Conservation (phyloP, 495 filamentous ascomycete species). For the Wilcoxina mikolae region DNA sequence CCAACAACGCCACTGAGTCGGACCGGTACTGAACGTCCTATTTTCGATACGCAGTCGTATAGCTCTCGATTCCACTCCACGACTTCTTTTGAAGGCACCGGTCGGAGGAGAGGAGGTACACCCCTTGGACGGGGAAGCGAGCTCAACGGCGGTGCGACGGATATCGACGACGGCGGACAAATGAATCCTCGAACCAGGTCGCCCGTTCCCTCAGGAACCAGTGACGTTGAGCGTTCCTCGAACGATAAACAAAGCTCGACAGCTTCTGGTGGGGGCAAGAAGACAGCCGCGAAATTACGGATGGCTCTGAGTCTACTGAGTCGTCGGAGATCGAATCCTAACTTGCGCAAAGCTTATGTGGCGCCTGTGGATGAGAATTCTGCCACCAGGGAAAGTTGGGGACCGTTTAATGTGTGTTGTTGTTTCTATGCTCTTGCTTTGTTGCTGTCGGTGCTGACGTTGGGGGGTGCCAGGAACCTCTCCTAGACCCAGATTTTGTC, state of each 20-base stretch:
- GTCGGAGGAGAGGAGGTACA: conserved; percentile 11
- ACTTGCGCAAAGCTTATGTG: conserved; percentile 24
- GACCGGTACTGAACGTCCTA: conserved; percentile 18
- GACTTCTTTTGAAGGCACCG: conserved; percentile 18
- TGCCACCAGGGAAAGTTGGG: conserved; percentile 13
- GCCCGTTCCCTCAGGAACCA: conserved; percentile 16
- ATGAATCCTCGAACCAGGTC: conserved; percentile 12
- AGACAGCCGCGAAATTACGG: conserved; percentile 21
- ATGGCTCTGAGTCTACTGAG: conserved; percentile 21
- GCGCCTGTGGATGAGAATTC: conserved; percentile 22
- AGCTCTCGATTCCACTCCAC: conserved; percentile 16
- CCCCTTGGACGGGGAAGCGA: not conserved
- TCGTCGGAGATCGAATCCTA: conserved; percentile 25
- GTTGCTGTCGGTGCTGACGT: not conserved
- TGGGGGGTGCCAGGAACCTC: conserved; percentile 14
- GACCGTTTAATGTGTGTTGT: conserved; percentile 17
- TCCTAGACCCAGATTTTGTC: conserved; percentile 25
- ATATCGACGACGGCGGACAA: conserved; percentile 16
- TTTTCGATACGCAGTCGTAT: conserved; percentile 10
- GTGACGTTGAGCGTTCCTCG: conserved; percentile 11
- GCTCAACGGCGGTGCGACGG: conserved; percentile 1
- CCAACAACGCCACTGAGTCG: conserved; percentile 16
- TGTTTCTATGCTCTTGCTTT: conserved; percentile 1
- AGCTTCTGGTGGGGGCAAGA: conserved; percentile 19
- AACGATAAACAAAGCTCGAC: conserved; percentile 6